Evolutionary conservation across 148 eudicot genomes (phyloP).

Genomic region (Chenopodium album): DNA sequence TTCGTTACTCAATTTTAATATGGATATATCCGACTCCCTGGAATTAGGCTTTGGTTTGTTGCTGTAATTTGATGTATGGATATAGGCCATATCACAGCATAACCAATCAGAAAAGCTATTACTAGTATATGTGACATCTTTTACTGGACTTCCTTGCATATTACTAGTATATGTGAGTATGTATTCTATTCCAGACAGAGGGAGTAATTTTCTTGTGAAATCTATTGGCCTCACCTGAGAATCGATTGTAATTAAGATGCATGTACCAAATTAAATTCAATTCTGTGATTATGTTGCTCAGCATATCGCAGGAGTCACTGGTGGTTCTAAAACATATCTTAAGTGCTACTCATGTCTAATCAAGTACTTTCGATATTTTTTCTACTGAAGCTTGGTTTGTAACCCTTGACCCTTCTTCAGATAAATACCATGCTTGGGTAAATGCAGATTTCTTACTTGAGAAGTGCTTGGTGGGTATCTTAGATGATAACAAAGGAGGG

Average conservation of each 20-base stretch:
- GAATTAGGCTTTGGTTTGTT: too few species aligned
- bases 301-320: neutral
- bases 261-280: neutral
- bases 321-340: neutral
- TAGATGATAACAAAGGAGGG: slow-evolving; percentile 46
- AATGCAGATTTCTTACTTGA: slow-evolving; percentile 85
- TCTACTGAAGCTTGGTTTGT: neutral
- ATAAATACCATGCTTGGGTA: slow-evolving; percentile 98
- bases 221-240: neutral
- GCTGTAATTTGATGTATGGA: too few species aligned
- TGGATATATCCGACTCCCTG: neutral
- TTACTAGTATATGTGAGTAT: neutral
- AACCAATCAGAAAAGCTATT: neutral
- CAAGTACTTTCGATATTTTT: neutral
- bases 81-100: too few species aligned
- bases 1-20: neutral
- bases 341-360: neutral
- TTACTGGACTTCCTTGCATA: neutral
- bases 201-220: neutral
- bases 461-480: slow-evolving; percentile 84
- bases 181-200: neutral
- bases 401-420: slow-evolving; percentile 54
- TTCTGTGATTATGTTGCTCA: neutral
- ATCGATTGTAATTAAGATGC: neutral
- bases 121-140: neutral